A percentile compares a stretch with the other conserved stretches of the same genome.
These are phyloP conservation scores for Cordyceps pruinosa DNA, from an alignment of 2,329 filamentous ascomycete genomes.

Conservation along the genomic window DNA sequence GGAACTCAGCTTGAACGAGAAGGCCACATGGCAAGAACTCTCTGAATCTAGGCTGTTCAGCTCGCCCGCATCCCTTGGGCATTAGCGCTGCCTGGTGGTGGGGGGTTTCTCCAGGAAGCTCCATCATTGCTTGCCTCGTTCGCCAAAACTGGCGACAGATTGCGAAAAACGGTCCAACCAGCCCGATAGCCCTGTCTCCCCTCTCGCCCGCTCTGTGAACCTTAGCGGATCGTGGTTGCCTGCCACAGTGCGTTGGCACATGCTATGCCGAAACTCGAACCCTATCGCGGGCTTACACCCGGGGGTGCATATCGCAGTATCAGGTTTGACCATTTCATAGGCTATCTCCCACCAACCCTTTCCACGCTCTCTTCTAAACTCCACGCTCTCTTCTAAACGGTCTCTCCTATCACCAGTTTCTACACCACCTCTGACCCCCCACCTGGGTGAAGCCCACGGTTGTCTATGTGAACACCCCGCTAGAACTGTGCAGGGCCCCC, in stretches of 20 bases:
- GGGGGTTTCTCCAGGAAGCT: not conserved
- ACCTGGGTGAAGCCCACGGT: too few relatives aligned
- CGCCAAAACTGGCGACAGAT: not conserved
- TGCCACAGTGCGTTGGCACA: too few relatives aligned
- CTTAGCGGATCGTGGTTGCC: not conserved
- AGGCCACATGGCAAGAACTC: not conserved
- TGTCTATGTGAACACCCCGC: too few relatives aligned
- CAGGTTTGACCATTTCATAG: too few relatives aligned
- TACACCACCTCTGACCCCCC: too few relatives aligned
- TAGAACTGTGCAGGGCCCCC: too few relatives aligned
- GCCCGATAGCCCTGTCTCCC: not conserved
- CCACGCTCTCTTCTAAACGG: not conserved
- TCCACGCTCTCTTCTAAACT: too few relatives aligned
- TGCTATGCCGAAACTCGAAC: not conserved
- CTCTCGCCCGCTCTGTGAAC: not conserved
- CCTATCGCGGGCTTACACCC: not conserved
- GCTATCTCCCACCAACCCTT: too few relatives aligned
- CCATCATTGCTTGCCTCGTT: not conserved
- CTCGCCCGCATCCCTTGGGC: not conserved
- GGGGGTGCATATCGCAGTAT: not conserved
- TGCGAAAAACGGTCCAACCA: not conserved
- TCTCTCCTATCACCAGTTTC: too few relatives aligned
- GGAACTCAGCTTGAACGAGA: not conserved
- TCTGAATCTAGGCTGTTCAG: slow-evolving; percentile 2
- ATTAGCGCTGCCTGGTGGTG: not conserved